These are phyloP conservation scores for Hyaloscypha hepaticicola DNA, from an alignment of 495 filamentous ascomycete species.

Conservation along the genomic window DNA sequence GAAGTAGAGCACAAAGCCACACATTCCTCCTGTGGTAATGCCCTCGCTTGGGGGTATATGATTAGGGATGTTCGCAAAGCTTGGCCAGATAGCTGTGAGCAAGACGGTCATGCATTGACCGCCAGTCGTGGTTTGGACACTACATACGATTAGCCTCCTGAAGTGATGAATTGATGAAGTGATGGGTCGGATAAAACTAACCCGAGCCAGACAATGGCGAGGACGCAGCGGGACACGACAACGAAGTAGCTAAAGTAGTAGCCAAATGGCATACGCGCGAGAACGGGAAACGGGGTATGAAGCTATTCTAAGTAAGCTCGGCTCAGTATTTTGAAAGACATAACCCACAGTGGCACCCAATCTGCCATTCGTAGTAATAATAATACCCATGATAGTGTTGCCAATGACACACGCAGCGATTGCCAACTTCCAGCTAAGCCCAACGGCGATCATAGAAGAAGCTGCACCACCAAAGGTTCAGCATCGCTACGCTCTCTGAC, in stretches of 20 bases:
- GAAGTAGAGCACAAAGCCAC: constrained; percentile 47
- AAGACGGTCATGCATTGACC: constrained; percentile 62
- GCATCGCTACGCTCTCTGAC: constrained; percentile 2
- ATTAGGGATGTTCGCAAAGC: constrained; percentile 41
- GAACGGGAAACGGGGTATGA: constrained; percentile 66
- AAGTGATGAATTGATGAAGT: constrained; percentile 6
- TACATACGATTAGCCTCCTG: constrained; percentile 12
- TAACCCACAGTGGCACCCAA: constrained; percentile 48
- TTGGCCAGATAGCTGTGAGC: constrained; percentile 46
- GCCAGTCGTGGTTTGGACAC: constrained; percentile 42
- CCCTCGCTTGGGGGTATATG: constrained; percentile 42
- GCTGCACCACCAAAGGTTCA: constrained; percentile 25
- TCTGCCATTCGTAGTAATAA: constrained; percentile 62
- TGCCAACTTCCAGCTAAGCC: constrained; percentile 59
- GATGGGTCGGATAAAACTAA: constrained; percentile 18
- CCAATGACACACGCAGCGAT: constrained; percentile 60
- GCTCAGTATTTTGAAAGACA: constrained; percentile 16
- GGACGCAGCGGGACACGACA: constrained; percentile 62
- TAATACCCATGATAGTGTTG: constrained; percentile 61
- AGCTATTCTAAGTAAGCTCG: constrained; percentile 34
- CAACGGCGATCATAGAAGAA: constrained; percentile 58
- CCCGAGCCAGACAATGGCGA: constrained; percentile 71
- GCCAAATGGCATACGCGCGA: constrained; percentile 64
- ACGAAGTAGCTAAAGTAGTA: constrained; percentile 69
- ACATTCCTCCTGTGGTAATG: constrained; percentile 47